phyloP scores from a whole-genome alignment of 306 rosid genomes.

The Styphnolobium japonicum region DNA sequence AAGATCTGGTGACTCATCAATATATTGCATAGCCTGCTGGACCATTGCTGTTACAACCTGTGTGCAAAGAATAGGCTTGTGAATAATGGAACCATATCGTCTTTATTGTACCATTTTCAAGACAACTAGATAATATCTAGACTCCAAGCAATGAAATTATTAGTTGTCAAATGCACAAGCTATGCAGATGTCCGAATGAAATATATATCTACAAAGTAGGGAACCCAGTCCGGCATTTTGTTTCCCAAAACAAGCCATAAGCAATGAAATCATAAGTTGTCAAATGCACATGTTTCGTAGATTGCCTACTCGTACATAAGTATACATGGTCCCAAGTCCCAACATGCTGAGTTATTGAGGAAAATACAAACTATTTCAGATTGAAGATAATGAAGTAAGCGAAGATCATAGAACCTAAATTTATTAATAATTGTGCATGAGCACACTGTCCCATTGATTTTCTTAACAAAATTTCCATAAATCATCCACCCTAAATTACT shows the following conservation, averaged over 20 bases:
- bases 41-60: slow-evolving; percentile 89
- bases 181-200: neutral
- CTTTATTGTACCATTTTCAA: neutral
- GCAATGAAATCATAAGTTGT: neutral
- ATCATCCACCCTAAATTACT: neutral
- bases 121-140: neutral
- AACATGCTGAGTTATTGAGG: neutral
- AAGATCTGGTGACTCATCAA: slow-evolving; percentile 74
- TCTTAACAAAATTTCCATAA: neutral
- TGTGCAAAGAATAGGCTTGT: slow-evolving; percentile 4
- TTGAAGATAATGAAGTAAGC: neutral
- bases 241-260: neutral
- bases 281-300: neutral
- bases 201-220: neutral
- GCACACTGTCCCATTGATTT: neutral
- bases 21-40: slow-evolving; percentile 92
- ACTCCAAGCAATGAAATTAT: neutral
- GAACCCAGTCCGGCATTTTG: neutral
- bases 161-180: neutral
- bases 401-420: neutral
- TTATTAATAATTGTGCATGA: neutral
- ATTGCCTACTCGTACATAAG: neutral
- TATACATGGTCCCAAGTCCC: neutral
- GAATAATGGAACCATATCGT: neutral
- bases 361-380: neutral